Conservation (phyloP, 2,329 filamentous ascomycete genomes). For the Zymoseptoria brevis region DNA sequence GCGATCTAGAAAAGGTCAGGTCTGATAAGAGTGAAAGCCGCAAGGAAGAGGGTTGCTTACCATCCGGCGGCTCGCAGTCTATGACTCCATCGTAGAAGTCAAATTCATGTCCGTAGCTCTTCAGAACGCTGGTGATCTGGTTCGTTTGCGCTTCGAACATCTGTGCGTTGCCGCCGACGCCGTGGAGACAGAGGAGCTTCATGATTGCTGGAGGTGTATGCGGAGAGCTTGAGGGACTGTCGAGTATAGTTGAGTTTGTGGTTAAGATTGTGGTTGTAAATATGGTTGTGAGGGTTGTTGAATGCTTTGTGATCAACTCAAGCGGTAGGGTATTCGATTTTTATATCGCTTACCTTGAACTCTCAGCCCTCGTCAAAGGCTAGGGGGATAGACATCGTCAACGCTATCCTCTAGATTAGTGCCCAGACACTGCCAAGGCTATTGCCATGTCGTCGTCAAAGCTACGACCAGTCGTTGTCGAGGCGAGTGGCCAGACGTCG, state of each 20-base stretch:
- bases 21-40: not conserved
- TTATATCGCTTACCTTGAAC: too few relatives aligned
- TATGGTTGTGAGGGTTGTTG: too few relatives aligned
- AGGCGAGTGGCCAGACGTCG: not conserved
- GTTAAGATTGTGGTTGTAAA: too few relatives aligned
- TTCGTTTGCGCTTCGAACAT: not conserved
- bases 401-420: too few relatives aligned
- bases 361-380: too few relatives aligned
- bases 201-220: not conserved
- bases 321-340: too few relatives aligned
- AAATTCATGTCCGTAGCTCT: not conserved
- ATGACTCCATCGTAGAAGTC: not conserved
- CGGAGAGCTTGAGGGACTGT: not conserved
- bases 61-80: not conserved
- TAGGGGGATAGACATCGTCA: too few relatives aligned
- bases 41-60: not conserved
- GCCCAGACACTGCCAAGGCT: too few relatives aligned
- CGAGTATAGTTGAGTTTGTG: not conserved
- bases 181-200: slow-evolving; percentile 1
- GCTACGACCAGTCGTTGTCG: too few relatives aligned
- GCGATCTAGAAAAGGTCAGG: not conserved
- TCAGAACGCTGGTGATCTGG: not conserved
- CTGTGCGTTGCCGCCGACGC: not conserved
- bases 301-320: too few relatives aligned
- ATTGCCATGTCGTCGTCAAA: too few relatives aligned